Percentiles rank a stretch among this genome's conserved stretches.
Conservation (phyloP, 495 filamentous ascomycete species). For the Neurospora discreta region DNA sequence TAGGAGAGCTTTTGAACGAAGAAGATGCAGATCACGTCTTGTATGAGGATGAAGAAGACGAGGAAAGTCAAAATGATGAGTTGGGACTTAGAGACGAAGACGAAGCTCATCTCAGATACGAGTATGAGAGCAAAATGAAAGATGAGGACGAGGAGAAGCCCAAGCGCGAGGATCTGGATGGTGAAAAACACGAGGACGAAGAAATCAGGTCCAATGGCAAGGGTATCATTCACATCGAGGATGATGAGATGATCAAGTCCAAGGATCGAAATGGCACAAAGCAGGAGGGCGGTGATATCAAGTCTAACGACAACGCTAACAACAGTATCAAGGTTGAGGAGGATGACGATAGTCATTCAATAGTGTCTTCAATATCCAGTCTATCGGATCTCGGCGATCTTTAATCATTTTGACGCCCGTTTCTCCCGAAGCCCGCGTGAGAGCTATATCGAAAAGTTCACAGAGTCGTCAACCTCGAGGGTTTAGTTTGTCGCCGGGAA, state of each 20-base stretch:
- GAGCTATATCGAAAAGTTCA: background rate
- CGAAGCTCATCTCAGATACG: background rate
- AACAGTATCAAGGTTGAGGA: background rate
- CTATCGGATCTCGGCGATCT: background rate
- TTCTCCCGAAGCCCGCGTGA: background rate
- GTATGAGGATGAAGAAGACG: constrained; percentile 31
- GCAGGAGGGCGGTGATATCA: background rate
- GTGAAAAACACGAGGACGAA: background rate
- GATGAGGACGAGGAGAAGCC: background rate
- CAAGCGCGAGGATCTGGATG: background rate
- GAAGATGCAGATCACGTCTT: constrained; percentile 49
- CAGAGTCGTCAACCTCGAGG: background rate
- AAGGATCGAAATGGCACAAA: background rate
- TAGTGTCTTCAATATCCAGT: background rate
- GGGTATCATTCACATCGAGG: background rate
- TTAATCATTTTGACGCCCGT: background rate
- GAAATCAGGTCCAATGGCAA: background rate
- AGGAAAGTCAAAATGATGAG: background rate
- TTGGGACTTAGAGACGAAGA: background rate
- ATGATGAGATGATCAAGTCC: background rate
- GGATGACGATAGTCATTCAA: background rate
- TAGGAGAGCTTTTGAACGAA: constrained; percentile 69
- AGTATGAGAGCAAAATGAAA: background rate
- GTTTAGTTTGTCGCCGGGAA: background rate
- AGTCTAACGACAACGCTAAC: background rate